Evolutionary conservation across 2,329 filamentous ascomycete species (phyloP).

Genomic region (Coleophoma cylindrospora): DNA sequence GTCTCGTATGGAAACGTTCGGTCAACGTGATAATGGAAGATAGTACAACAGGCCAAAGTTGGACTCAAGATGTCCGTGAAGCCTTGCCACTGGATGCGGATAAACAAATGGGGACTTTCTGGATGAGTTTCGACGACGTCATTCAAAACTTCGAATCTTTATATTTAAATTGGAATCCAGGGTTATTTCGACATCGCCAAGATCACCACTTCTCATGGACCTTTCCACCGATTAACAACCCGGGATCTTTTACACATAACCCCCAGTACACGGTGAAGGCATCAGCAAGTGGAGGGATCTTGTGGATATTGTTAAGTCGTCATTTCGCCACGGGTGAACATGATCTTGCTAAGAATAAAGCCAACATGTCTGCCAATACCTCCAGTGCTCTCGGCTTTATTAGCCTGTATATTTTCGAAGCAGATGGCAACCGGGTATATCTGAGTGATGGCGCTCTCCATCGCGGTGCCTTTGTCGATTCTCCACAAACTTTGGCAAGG

Average conservation of each 20-base stretch:
- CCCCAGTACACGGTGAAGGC: conserved; percentile 64
- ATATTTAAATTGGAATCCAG: conserved; percentile 96
- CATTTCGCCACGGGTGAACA: conserved; percentile 74
- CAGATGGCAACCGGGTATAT: conserved; percentile 65
- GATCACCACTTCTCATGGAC: conserved; percentile 91
- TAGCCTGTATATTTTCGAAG: conserved; percentile 76
- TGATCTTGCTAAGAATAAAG: conserved; percentile 43
- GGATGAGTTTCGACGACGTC: conserved; percentile 86
- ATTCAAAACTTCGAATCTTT: conserved; percentile 92
- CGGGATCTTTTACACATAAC: conserved; percentile 56
- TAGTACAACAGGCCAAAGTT: conserved; percentile 13
- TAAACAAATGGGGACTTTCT: conserved; percentile 71
- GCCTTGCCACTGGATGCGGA: conserved; percentile 13
- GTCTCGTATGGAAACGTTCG: conserved; percentile 64
- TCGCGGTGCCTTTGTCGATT: conserved; percentile 85
- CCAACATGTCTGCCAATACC: conserved; percentile 19
- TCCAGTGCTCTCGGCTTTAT: conserved; percentile 65
- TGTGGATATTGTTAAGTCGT: conserved; percentile 83
- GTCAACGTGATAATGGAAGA: conserved; percentile 4
- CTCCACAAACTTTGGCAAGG: conserved; percentile 82
- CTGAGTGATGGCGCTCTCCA: conserved; percentile 67
- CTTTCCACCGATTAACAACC: conserved; percentile 39
- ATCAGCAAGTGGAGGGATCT: conserved; percentile 50
- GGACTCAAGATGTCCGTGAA: conserved; percentile 18
- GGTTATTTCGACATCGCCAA: conserved; percentile 73